Percentiles rank a stretch among this genome's conserved stretches.
These are phyloP conservation scores for Casuarina cunninghamiana DNA, from an alignment of 306 rosid species.

Conservation along the genomic window DNA sequence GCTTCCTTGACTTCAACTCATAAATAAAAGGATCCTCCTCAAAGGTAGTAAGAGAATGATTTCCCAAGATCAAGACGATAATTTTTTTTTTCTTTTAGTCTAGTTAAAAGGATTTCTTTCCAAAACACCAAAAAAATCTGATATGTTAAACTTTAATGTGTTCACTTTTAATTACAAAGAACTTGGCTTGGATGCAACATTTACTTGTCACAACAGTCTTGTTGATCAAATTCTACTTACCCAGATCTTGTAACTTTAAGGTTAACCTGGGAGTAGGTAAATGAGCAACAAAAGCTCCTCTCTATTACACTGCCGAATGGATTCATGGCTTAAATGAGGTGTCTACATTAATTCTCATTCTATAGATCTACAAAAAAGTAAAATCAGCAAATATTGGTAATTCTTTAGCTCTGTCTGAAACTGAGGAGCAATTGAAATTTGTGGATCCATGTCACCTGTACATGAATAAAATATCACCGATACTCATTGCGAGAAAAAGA, in stretches of 20 bases:
- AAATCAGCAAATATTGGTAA: neutral
- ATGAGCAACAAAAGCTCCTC: neutral
- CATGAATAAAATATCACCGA: too few species aligned
- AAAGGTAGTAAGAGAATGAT: too few species aligned
- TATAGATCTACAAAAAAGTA: neutral
- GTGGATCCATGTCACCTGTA: too few species aligned
- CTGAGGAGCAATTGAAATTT: neutral
- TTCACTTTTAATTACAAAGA: neutral
- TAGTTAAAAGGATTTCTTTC: too few species aligned
- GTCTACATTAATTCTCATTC: neutral
- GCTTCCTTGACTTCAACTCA: too few species aligned
- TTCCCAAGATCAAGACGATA: too few species aligned
- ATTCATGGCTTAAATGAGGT: neutral
- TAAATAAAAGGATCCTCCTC: too few species aligned
- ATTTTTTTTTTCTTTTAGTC: too few species aligned
- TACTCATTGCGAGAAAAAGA: too few species aligned
- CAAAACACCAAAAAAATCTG: too few species aligned
- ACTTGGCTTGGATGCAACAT: neutral
- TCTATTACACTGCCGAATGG: too few species aligned
- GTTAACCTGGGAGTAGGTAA: neutral
- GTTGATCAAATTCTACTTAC: neutral
- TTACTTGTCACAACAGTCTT: neutral
- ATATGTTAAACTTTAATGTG: neutral
- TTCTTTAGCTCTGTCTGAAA: neutral
- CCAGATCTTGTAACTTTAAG: neutral